Evolutionary conservation across 1,284 basidiomycete genomes (phyloP).

Genomic region (Fomitopsis palustris): DNA sequence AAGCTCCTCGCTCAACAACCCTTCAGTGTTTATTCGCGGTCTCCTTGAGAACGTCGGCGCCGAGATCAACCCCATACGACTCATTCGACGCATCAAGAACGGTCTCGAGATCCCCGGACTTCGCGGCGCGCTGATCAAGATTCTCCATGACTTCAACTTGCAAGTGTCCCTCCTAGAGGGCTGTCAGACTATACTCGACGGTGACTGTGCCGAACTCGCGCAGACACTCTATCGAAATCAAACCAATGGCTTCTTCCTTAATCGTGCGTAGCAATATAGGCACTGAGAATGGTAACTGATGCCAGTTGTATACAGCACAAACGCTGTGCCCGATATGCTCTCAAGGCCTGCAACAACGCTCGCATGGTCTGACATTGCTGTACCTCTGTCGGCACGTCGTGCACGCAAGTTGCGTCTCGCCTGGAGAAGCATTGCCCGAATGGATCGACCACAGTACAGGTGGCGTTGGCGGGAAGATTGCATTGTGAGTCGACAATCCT

Average conservation of each 20-base stretch:
- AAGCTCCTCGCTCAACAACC: neutral
- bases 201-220: conserved; percentile 78
- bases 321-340: conserved; percentile 66
- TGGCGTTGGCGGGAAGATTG: conserved; percentile 63
- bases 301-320: conserved; percentile 39
- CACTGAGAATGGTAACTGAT: neutral
- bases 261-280: conserved; percentile 43
- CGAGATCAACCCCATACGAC: conserved; percentile 92
- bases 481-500: conserved; percentile 53
- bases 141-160: conserved; percentile 92
- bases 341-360: conserved; percentile 53
- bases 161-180: conserved; percentile 89
- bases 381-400: conserved; percentile 88
- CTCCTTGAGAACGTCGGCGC: conserved; percentile 94
- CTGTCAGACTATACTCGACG: conserved; percentile 81
- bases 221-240: conserved; percentile 70
- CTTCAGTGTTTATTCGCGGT: conserved; percentile 86
- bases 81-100: conserved; percentile 93
- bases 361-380: conserved; percentile 60
- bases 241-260: conserved; percentile 72
- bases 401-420: conserved; percentile 69
- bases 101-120: conserved; percentile 95
- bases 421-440: conserved; percentile 51
- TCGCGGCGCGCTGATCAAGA: conserved; percentile 93
- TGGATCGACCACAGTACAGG: conserved; percentile 45